Percentiles rank a stretch among this genome's conserved stretches.
Evolutionary conservation across 169 alveolate genomes (phyloP).

Genomic region (Babesia bigemina): DNA sequence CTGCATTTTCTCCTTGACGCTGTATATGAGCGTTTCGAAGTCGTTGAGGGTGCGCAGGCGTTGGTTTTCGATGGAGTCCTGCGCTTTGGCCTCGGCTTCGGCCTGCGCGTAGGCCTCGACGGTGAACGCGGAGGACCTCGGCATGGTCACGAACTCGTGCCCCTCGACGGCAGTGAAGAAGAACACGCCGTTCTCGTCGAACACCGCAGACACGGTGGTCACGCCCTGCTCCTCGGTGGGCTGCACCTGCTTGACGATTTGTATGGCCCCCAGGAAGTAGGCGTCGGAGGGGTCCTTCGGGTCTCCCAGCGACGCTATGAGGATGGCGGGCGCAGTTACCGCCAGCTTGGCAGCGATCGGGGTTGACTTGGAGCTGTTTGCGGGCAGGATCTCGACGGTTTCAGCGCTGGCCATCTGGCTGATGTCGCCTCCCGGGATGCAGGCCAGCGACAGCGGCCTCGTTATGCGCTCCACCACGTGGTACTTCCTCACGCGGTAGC

Average conservation of each 20-base stretch:
- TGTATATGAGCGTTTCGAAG: conserved; percentile 73
- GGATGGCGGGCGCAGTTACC: conserved; percentile 51
- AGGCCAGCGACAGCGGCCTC: conserved; percentile 61
- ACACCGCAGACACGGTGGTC: conserved; percentile 54
- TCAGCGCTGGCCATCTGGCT: conserved; percentile 27
- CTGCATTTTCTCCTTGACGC: conserved; percentile 66
- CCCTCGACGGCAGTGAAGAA: conserved; percentile 59
- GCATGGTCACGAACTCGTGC: conserved; percentile 22
- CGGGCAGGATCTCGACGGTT: conserved; percentile 32
- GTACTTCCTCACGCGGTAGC: conserved; percentile 75
- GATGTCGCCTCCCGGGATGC: conserved; percentile 41
- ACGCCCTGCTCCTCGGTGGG: conserved; percentile 70
- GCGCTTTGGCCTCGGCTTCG: conserved; percentile 66
- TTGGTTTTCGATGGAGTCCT: conserved; percentile 69
- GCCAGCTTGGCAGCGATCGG: conserved; percentile 57
- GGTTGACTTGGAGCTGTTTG: conserved; percentile 59
- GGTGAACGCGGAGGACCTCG: conserved; percentile 37
- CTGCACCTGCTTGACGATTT: conserved; percentile 29
- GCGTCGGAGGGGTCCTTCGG: conserved; percentile 65
- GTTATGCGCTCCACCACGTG: conserved; percentile 64
- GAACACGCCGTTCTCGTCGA: conserved; percentile 57
- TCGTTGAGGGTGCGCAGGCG: conserved; percentile 72
- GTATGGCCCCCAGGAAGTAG: conserved; percentile 61
- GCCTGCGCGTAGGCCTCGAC: conserved; percentile 51
- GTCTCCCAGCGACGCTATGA: conserved; percentile 70